These are phyloP conservation scores for Cadophora sp. DNA, from an alignment of 2,329 filamentous ascomycete species.

Conservation along the genomic window DNA sequence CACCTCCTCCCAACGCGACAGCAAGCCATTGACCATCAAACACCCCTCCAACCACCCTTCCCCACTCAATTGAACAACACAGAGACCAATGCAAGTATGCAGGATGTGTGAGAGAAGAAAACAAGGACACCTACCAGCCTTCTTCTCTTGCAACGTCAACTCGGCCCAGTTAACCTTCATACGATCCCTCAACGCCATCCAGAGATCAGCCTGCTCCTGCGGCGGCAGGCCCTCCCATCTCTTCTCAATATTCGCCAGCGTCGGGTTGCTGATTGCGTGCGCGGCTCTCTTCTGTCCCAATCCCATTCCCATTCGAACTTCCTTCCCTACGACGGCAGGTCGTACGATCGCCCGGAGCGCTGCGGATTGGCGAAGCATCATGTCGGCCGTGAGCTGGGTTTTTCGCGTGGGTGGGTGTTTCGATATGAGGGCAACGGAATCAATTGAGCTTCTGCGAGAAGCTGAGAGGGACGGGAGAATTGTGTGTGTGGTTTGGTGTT, in stretches of 20 bases:
- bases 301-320: background rate
- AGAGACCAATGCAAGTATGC: background rate
- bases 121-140: slow-evolving; percentile 77
- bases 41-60: background rate
- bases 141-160: slow-evolving; percentile 96
- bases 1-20: background rate
- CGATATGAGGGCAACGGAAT: slow-evolving; percentile 15
- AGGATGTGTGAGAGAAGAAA: background rate
- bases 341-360: slow-evolving; percentile 40
- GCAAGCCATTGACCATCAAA: background rate
- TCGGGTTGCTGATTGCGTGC: slow-evolving; percentile 97
- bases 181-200: slow-evolving; percentile 97
- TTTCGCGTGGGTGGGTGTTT: slow-evolving; percentile 14
- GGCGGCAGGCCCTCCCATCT: slow-evolving; percentile 98
- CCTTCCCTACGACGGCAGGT: slow-evolving; percentile 33
- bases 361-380: slow-evolving; percentile 16
- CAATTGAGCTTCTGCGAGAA: slow-evolving; percentile 12
- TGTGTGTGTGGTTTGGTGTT: background rate
- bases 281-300: slow-evolving; percentile 50
- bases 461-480: background rate
- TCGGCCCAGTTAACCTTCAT: slow-evolving; percentile 99
- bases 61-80: background rate
- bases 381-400: slow-evolving; percentile 2
- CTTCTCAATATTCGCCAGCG: slow-evolving; percentile 98
- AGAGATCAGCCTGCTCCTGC: slow-evolving; percentile 98